Percentiles rank a stretch among this genome's conserved stretches.
Conservation (phyloP, 2,329 filamentous ascomycete genomes). For the Colletotrichum nymphaeae region DNA sequence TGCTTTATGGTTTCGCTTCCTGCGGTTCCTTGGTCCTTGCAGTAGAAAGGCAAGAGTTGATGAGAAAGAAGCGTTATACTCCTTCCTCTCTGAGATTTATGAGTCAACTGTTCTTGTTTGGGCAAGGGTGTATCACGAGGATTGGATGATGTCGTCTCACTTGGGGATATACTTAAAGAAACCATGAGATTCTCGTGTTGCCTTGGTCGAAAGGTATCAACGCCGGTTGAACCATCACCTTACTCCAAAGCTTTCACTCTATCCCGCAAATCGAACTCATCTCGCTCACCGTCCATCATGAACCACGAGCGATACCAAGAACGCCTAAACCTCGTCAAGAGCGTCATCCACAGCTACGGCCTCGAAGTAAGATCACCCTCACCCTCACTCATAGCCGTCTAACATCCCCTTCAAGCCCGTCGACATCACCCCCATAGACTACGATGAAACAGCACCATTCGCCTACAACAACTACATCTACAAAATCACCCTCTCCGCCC, state of each 20-base stretch:
- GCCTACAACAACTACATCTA: constrained; percentile 39
- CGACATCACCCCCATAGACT: background rate
- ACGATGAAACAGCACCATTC: constrained; percentile 5
- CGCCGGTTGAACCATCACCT: background rate
- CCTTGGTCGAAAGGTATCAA: background rate
- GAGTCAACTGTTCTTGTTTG: background rate
- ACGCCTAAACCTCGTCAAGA: background rate
- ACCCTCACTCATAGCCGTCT: background rate
- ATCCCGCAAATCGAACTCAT: background rate
- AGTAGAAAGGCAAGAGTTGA: background rate
- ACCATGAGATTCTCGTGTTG: background rate
- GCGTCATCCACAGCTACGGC: background rate
- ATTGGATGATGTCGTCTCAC: background rate
- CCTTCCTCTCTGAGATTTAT: background rate
- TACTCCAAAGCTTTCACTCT: background rate
- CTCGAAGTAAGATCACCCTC: background rate
- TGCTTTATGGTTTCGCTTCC: background rate
- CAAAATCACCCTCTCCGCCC: constrained; percentile 27
- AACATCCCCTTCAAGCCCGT: background rate
- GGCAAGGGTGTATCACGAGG: background rate
- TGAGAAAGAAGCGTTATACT: background rate
- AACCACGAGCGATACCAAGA: constrained; percentile 5
- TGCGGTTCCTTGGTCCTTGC: background rate
- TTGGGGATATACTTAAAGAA: background rate
- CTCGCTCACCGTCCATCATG: background rate